These are phyloP conservation scores for Lachnellula subtilissima DNA, from an alignment of 2,329 filamentous ascomycete species.

Conservation along the genomic window DNA sequence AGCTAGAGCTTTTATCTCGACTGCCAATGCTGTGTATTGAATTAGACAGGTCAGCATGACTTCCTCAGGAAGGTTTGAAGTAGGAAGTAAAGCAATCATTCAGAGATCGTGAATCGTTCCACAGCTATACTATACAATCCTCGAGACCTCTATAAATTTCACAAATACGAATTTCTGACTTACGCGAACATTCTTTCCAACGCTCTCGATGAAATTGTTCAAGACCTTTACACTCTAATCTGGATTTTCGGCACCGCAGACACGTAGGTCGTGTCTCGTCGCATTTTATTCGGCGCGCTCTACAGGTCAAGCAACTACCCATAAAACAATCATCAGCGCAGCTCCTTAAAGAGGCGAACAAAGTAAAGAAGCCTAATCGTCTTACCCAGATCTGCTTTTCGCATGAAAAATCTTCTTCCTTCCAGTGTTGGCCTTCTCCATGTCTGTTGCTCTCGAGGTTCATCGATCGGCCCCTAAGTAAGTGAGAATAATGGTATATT, in stretches of 20 bases:
- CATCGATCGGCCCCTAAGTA: too few relatives aligned
- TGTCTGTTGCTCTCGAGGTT: background rate
- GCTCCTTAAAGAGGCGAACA: background rate
- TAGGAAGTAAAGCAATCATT: too few relatives aligned
- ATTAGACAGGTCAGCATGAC: background rate
- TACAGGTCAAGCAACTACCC: background rate
- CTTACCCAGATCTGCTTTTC: background rate
- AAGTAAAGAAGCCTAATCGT: background rate
- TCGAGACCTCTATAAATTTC: too few relatives aligned
- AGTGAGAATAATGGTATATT: too few relatives aligned
- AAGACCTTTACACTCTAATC: background rate
- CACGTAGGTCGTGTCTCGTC: conserved; percentile 5
- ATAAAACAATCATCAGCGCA: background rate
- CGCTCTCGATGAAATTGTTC: background rate
- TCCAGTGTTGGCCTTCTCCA: background rate
- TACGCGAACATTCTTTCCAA: background rate
- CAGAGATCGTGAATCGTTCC: too few relatives aligned
- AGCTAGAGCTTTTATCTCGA: background rate
- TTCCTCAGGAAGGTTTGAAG: background rate
- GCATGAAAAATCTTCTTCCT: background rate
- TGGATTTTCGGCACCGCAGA: background rate
- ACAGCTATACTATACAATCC: too few relatives aligned
- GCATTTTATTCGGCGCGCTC: conserved; percentile 6
- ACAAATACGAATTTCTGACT: too few relatives aligned
- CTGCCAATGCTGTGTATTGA: background rate